Evolutionary conservation across 495 filamentous ascomycete genomes (phyloP), one percentile per base, ranked within the genome.

Genomic region (Aspergillus mulundensis): DNA sequence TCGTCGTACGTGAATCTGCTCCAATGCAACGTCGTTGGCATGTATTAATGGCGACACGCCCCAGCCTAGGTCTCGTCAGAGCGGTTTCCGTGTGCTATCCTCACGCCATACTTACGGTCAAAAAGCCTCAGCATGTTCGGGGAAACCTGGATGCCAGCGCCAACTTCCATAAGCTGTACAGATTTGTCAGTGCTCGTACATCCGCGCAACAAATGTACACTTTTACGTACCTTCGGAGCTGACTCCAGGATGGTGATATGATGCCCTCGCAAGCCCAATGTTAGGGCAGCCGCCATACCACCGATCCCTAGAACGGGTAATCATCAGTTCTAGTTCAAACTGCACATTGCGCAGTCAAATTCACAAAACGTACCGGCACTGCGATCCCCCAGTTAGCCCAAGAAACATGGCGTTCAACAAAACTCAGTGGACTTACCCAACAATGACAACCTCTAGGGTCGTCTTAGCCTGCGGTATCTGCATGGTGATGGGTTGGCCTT

Each of bases 81-180:
- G 39, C 5, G n/a, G 16, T 21, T 19, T 24, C 19, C 8, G 6
- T 23, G 18, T 45, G 64, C 71, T 36, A 36, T 2, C 6, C 5
- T 14, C 8, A 36, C 2, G 11, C 8, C 5, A 36, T 2, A 14
- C 32, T 64, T 57, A 76, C 73, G 73, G 63, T 89, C 84, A 11
- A 91, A 76, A 23, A 93, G 80, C 1, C 83, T 81, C 24, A 83
- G 74, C 75, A 91, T 87, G 57, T 93, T 91, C 3, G 87, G 87
- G 8, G 88, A 86, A 14, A 91, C 79, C 67, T 92, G 87, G 59
- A 92, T 89, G 15, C 88, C 88, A 6, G 87, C 88, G 57, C 89
- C 89, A 44, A 91, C 86, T 67, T 87, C 83, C 59, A 75, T 75
- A 39, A 74, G 61, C 68, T 74, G 2, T 44, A 44, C 15, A 24